Evolutionary conservation across 2,329 filamentous ascomycete genomes (phyloP), one percentile per base, ranked within the genome.

Genomic region (Fusarium stilboides): DNA sequence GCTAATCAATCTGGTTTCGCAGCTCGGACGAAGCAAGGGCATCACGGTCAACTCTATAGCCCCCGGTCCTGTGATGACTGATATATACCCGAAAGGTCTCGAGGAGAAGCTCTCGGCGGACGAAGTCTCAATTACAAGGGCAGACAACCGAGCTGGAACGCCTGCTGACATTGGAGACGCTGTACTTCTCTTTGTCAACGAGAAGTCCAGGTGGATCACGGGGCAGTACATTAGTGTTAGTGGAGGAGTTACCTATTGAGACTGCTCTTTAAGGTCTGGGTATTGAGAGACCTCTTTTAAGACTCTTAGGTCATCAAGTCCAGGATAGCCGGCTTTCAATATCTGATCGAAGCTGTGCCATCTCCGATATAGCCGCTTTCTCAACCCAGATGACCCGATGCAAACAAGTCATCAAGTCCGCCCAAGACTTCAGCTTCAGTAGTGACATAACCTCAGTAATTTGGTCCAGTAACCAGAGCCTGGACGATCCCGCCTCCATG

Each of bases 21-120:
- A 80, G 74, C 72, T 81, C 15, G 80, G 80, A 2, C 66, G 71
- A 0, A 77, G 74, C 20, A 75, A 76, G 40, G 80, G 81, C 15
- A 81, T 84, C 54, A 84, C 81, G 0, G 77, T 84, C 39, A 84
- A 84, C 50, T 78, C 81, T 2, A 68, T 84, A 9, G 78, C 77
- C 1, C 82, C 81, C 0, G 82, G 82, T 0, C 78, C 80, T 1
- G 77, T 80, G 1, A 49, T 40, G 1, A 84, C 82, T 2, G 81
- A 83, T 8, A 55, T 73, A 2, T 64, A 67, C 50, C 70, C 71
- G 0, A 39, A 59, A 1, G 72, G 59, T 0, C 39, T 62, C 0
- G 70, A 64, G 20, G 53, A 69, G 3, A 72, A 72, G 10, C 34
- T 79, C 4, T 66, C 68, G 7, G 45, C 43, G 15, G 45, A 62